phyloP scores from a whole-genome alignment of 257 asterid genomes.

The Solanum peruvianum region DNA sequence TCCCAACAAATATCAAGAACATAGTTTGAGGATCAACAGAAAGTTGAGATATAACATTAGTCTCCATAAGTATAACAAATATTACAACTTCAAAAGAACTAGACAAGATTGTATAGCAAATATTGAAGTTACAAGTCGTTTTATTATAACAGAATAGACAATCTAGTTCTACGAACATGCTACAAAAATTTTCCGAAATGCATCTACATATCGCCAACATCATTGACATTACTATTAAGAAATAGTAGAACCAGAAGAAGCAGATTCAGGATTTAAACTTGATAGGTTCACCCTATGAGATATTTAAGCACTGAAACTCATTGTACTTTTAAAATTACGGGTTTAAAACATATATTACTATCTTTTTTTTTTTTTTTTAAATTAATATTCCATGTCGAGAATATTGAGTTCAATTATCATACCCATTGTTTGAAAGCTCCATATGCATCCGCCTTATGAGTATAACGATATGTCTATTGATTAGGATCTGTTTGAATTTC shows the following conservation, averaged over 20 bases:
- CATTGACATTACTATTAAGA: background rate
- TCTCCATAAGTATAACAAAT: background rate
- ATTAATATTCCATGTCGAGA: background rate
- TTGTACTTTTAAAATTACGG: background rate
- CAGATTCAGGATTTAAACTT: background rate
- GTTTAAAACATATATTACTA: no score
- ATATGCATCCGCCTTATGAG: background rate
- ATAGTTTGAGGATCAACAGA: no score
- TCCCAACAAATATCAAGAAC: no score
- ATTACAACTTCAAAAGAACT: background rate
- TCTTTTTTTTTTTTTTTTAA: background rate
- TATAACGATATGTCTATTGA: background rate
- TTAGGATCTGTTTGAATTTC: conserved; percentile 41
- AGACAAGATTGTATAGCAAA: background rate
- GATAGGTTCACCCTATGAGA: background rate
- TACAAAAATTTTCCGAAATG: background rate
- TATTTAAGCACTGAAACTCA: background rate
- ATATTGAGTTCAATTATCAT: background rate
- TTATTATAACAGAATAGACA: background rate
- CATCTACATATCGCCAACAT: background rate
- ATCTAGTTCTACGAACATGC: background rate
- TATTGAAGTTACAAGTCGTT: background rate
- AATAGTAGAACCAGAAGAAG: background rate
- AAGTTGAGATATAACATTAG: no score
- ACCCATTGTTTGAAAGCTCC: background rate